Base-by-base conservation (phyloP, 202 grass and related monocot genomes). In the Brachypodium distachyon region DNA sequence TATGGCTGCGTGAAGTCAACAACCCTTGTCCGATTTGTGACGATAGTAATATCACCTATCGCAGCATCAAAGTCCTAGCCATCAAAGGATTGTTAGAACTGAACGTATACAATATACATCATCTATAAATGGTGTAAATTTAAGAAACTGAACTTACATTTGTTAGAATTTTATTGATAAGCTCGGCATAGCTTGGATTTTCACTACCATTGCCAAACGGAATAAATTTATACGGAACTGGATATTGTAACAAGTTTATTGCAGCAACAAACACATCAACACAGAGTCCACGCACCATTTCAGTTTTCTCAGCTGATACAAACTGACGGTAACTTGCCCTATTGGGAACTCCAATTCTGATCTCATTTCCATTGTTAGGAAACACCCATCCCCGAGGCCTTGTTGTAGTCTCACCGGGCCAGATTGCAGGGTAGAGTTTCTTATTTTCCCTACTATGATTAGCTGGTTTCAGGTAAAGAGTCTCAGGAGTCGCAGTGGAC, bases 1-100 rank as follows among this genome's bases (percentile, higher is more conserved):
- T 82, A 97, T 52, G 93, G 90, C 59, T 97, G 93, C 80, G 93
- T 97, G 79, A 97, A 97, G 90, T 97, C 93, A 63, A 62, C 93
- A 84, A 90, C 58, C 81, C 77, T 90, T 54, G 87, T 93, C 42
- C 93, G 65, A 66, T 97, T 93, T 70, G 93, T 88, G 61, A 93
- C 73, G 37, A 97, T 97, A 62, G 68, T 2, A 61, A 93, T 47
- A 79, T 97, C 93, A 17, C 93, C 93, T 27, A 97, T 46, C 47
- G 79, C 93, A 76, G 76, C 93, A 77, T 97, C 93, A 36, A 88
- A 79, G 13, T 90, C 90, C 93, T 97, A 84, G 63, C 11, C 39
- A 61, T 52, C 34, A 76, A 78, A 67, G 31, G 31, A 41, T 6
- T 25, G 34, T 70, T 34, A 74, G 25, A 42, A 68, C 43, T 67